These are phyloP conservation scores for Macrophomina pseudophaseolina DNA, from an alignment of 2,329 filamentous ascomycete genomes.

Conservation along the genomic window DNA sequence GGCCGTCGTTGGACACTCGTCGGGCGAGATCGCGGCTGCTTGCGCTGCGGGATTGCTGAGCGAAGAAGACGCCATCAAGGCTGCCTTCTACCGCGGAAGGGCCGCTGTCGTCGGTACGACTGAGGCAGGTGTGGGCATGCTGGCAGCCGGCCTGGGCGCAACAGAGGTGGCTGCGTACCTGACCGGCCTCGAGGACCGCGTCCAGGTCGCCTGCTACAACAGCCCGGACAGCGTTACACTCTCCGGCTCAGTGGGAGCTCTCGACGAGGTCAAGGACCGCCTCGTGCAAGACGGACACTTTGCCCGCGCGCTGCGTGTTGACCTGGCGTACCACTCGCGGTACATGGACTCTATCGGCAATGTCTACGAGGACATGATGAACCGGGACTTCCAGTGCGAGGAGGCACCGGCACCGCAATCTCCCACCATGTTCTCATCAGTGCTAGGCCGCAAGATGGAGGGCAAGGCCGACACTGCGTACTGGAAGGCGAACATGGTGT, in stretches of 20 bases:
- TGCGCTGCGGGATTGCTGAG: constrained; percentile 28
- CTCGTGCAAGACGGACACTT: constrained; percentile 28
- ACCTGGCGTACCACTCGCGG: constrained; percentile 31
- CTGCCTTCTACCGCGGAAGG: constrained; percentile 28
- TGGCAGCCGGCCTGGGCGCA: constrained; percentile 33
- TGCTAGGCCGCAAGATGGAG: not conserved
- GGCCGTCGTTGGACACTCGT: constrained; percentile 26
- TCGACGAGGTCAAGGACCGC: not conserved
- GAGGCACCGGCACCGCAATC: not conserved
- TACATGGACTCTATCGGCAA: constrained; percentile 28
- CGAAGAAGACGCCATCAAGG: constrained; percentile 24
- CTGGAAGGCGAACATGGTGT: constrained; percentile 26
- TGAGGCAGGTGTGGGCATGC: constrained; percentile 30
- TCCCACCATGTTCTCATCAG: constrained; percentile 23
- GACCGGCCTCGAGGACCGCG: not conserved
- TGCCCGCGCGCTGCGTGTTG: constrained; percentile 30
- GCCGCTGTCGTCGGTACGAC: not conserved
- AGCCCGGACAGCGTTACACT: constrained; percentile 24
- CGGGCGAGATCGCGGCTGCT: constrained; percentile 29
- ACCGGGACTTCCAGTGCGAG: not conserved
- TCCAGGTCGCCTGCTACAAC: constrained; percentile 31
- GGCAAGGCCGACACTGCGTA: not conserved
- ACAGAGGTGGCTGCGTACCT: constrained; percentile 25
- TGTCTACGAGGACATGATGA: constrained; percentile 26
- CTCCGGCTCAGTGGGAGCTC: not conserved